Percentiles rank a stretch among this genome's conserved stretches.
These are phyloP conservation scores for Aegilops bicornis DNA, from an alignment of 176 grass and related monocot species.

Conservation along the genomic window DNA sequence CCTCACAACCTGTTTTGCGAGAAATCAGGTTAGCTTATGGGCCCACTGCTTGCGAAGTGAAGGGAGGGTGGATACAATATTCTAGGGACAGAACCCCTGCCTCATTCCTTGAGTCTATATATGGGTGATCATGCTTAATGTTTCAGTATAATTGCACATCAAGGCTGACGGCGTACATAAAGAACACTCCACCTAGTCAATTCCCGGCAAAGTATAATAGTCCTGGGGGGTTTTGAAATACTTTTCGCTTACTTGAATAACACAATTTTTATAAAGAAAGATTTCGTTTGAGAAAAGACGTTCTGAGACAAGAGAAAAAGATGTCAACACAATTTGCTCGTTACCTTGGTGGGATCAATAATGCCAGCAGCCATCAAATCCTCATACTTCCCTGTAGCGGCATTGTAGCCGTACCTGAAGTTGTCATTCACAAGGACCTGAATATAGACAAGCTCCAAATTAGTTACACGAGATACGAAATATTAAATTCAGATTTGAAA, in stretches of 20 bases:
- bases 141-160: neutral
- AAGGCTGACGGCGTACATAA: neutral
- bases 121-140: neutral
- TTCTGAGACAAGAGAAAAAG: neutral
- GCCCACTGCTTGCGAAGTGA: neutral
- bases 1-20: conserved; percentile 75
- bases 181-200: neutral
- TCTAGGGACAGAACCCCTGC: neutral
- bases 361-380: conserved; percentile 96
- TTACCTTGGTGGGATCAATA: conserved; percentile 95
- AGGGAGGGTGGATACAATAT: neutral
- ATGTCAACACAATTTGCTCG: neutral
- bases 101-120: neutral
- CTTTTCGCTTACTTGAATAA: neutral
- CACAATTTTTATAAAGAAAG: neutral
- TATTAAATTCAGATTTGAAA: neutral
- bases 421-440: conserved; percentile 80
- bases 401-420: conserved; percentile 80
- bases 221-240: neutral
- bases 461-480: neutral
- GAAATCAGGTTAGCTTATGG: neutral
- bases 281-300: neutral
- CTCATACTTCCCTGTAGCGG: conserved; percentile 91
- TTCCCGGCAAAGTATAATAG: neutral
- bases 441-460: neutral